Conservation (phyloP, 208 protist genomes). For the Wallacemonas sp. region DNA sequence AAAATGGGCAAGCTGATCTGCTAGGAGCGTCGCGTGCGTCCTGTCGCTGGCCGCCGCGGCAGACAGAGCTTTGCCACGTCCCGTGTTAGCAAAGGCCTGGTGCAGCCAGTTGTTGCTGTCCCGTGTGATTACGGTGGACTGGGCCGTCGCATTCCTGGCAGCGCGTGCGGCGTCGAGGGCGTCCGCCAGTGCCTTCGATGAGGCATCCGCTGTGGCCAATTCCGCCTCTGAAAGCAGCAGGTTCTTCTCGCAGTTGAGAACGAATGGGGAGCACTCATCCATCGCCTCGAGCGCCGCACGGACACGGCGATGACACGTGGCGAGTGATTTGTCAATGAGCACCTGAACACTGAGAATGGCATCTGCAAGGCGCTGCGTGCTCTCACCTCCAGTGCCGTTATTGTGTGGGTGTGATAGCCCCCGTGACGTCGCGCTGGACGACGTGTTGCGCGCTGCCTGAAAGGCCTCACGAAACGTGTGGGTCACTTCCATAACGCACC, state of each 20-base stretch:
- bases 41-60: not conserved
- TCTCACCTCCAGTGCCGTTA: not conserved
- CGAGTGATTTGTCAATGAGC: slow-evolving; percentile 22
- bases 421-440: too few species aligned
- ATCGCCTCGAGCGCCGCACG: slow-evolving; percentile 29
- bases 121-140: too few species aligned
- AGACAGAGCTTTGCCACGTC: not conserved
- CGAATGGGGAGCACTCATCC: slow-evolving; percentile 35
- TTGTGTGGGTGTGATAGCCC: too few species aligned
- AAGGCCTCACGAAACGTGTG: too few species aligned
- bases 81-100: not conserved
- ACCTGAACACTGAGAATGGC: slow-evolving; percentile 13
- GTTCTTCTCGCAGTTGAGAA: slow-evolving; percentile 34
- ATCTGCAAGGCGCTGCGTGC: slow-evolving; percentile 7
- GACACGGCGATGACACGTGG: slow-evolving; percentile 17
- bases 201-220: slow-evolving; percentile 46
- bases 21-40: not conserved
- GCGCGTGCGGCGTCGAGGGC: slow-evolving; percentile 12
- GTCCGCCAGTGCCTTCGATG: slow-evolving; percentile 40
- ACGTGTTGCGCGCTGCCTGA: too few species aligned
- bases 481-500: too few species aligned
- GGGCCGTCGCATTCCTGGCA: not conserved
- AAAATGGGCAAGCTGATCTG: slow-evolving; percentile 17
- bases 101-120: slow-evolving; percentile 1
- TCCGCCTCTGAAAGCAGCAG: slow-evolving; percentile 77